Conservation (phyloP, 768 basidiomycete species). For the Serendipita vermifera region DNA sequence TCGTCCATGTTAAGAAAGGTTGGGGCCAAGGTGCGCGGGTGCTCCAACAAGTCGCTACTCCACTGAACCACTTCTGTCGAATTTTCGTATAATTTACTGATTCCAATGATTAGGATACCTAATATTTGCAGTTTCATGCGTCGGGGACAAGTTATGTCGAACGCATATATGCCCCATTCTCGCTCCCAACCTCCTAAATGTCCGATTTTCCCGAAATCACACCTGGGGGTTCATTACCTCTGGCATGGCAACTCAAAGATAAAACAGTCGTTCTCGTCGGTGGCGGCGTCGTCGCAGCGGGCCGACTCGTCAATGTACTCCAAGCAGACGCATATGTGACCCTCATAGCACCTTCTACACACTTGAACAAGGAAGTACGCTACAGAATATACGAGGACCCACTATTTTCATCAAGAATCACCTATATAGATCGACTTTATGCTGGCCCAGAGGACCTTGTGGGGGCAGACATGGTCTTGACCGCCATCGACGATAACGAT, state of each 20-base stretch:
- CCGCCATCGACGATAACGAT: conserved; percentile 76
- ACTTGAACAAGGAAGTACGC: conserved; percentile 39
- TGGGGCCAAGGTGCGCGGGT: neutral
- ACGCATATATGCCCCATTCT: neutral
- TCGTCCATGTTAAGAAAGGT: conserved; percentile 6
- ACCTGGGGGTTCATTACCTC: conserved; percentile 59
- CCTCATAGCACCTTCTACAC: conserved; percentile 55
- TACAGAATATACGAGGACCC: conserved; percentile 24
- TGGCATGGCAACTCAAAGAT: conserved; percentile 85
- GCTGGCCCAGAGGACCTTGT: conserved; percentile 49
- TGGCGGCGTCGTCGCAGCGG: conserved; percentile 83
- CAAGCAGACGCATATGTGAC: conserved; percentile 65
- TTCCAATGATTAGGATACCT: too few species aligned
- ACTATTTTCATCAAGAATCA: conserved; percentile 31
- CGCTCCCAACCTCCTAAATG: neutral
- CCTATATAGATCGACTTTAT: conserved; percentile 60
- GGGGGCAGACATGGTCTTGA: conserved; percentile 72
- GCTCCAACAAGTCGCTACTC: too few species aligned
- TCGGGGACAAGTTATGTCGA: too few species aligned
- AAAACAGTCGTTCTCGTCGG: conserved; percentile 85
- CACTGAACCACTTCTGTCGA: too few species aligned
- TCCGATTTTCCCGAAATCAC: neutral
- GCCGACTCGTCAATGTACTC: conserved; percentile 77
- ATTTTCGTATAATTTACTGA: too few species aligned
- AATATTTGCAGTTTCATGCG: too few species aligned